These are phyloP conservation scores for Fusarium hainanense DNA, from an alignment of 2,329 filamentous ascomycete species.

Conservation along the genomic window DNA sequence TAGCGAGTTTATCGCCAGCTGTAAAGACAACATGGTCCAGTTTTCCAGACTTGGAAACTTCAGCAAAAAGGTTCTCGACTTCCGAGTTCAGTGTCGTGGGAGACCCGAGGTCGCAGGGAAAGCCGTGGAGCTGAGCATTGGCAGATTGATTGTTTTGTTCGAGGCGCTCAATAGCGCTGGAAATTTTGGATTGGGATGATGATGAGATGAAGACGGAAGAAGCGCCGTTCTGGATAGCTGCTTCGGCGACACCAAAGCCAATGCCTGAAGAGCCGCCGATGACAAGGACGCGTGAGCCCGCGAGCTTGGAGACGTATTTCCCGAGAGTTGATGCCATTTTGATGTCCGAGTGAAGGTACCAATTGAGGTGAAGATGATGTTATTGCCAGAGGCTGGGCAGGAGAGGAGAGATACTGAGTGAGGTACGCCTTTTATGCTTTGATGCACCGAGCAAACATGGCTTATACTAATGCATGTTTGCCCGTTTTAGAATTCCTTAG, in stretches of 20 bases:
- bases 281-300: slow-evolving; percentile 38
- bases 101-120: slow-evolving; percentile 31
- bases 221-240: slow-evolving; percentile 30
- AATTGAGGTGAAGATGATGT: background rate
- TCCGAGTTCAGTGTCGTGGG: slow-evolving; percentile 18
- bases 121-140: slow-evolving; percentile 28
- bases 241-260: slow-evolving; percentile 40
- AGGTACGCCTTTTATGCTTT: slow-evolving; percentile 13
- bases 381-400: background rate
- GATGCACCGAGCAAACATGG: slow-evolving; percentile 16
- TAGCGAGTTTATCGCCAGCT: slow-evolving; percentile 26
- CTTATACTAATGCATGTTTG: slow-evolving; percentile 13
- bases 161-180: slow-evolving; percentile 26
- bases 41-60: slow-evolving; percentile 25
- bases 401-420: background rate
- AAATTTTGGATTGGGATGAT: slow-evolving; percentile 18
- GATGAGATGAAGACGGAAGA: slow-evolving; percentile 33
- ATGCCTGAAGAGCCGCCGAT: slow-evolving; percentile 41
- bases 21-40: slow-evolving; percentile 40
- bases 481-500: background rate
- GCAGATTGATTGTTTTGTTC: slow-evolving; percentile 24
- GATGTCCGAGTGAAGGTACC: background rate
- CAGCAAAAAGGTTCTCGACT: slow-evolving; percentile 29
- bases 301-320: slow-evolving; percentile 36
- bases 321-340: slow-evolving; percentile 31